Evolutionary conservation across 768 basidiomycete genomes (phyloP).

Genomic region (Daedalea quercina): DNA sequence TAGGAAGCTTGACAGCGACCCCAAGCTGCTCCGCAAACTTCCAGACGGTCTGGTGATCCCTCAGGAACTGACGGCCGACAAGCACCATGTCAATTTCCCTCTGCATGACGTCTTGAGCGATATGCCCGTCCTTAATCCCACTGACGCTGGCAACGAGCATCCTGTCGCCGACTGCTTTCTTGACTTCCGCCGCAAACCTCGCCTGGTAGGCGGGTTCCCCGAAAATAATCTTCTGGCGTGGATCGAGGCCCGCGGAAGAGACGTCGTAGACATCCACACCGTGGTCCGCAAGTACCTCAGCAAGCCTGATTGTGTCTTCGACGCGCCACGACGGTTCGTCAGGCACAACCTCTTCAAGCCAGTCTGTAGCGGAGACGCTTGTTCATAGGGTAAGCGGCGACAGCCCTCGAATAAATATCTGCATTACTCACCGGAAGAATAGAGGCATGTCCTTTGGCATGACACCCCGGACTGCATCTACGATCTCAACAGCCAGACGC

Average conservation of each 20-base stretch:
- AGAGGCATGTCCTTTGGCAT: slow-evolving; percentile 61
- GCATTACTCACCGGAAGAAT: slow-evolving; percentile 52
- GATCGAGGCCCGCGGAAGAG: slow-evolving; percentile 34
- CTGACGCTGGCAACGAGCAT: slow-evolving; percentile 51
- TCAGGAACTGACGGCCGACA: slow-evolving; percentile 41
- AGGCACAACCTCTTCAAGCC: slow-evolving; percentile 52
- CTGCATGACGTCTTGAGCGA: slow-evolving; percentile 53
- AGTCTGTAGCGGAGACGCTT: slow-evolving; percentile 40
- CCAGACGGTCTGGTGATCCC: slow-evolving; percentile 46
- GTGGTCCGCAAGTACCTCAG: slow-evolving; percentile 48
- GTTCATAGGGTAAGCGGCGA: not conserved
- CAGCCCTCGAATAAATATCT: not conserved
- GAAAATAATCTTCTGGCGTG: slow-evolving; percentile 38
- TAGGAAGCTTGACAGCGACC: slow-evolving; percentile 37
- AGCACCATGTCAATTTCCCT: slow-evolving; percentile 44
- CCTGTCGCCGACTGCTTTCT: slow-evolving; percentile 34
- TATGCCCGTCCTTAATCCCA: slow-evolving; percentile 44
- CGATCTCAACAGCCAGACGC: slow-evolving; percentile 53
- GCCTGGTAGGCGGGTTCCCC: slow-evolving; percentile 12
- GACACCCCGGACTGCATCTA: slow-evolving; percentile 53
- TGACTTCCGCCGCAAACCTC: slow-evolving; percentile 27
- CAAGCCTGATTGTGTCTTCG: slow-evolving; percentile 60
- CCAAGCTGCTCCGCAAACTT: slow-evolving; percentile 51
- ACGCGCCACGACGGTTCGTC: slow-evolving; percentile 59
- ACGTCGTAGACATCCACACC: slow-evolving; percentile 76